Evolutionary conservation across 495 filamentous ascomycete genomes (phyloP), one percentile per base, ranked within the genome.

Genomic region (Daldinia decipiens): DNA sequence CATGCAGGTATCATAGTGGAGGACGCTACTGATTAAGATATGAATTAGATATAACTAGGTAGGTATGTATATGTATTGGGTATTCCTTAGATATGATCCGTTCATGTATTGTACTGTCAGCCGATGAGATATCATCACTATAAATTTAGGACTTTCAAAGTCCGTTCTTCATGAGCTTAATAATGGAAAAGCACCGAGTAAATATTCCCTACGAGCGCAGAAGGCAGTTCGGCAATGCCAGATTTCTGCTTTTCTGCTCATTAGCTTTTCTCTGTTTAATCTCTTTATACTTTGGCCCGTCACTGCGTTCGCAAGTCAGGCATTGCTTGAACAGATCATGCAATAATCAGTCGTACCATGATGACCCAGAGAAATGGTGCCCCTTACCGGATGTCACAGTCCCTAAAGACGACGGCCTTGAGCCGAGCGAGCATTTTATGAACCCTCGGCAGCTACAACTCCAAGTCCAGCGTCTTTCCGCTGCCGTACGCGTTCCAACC

Each of bases 401-500:
- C 12, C 67, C 67, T 19, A 15, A 34, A 38, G 60, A 59, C n/a
- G 67, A 70, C 21, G 60, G 60, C 4, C 60, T 70, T 13, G 29
- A 54, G 15, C 4, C 59, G 34, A 70, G 67, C 27, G 60, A 70
- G 12, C 60, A 70, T 21, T 56, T 70, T n/a, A 70, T 64, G 38
- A 59, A n/a, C 19, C 55, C 60, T 47, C 17, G 19, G 31, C 45
- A 64, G 4, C 24, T 55, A 9, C 6, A 70, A 40, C 4, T 70
- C n/a, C 60, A 63, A n/a, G 55, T 70, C 5, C 3, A 70, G 27
- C 67, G 67, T 15, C 60, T 70, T 13, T 64, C 67, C 6, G 67
- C 59, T 31, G 67, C 60, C 1, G 80, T 87, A 31, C 79, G 78
- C 27, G 82, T 87, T 31, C 78, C 80, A 6, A 84, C 84, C 0